These are phyloP conservation scores for Cucumis cinereus DNA, from an alignment of 306 rosid species.

Conservation along the genomic window DNA sequence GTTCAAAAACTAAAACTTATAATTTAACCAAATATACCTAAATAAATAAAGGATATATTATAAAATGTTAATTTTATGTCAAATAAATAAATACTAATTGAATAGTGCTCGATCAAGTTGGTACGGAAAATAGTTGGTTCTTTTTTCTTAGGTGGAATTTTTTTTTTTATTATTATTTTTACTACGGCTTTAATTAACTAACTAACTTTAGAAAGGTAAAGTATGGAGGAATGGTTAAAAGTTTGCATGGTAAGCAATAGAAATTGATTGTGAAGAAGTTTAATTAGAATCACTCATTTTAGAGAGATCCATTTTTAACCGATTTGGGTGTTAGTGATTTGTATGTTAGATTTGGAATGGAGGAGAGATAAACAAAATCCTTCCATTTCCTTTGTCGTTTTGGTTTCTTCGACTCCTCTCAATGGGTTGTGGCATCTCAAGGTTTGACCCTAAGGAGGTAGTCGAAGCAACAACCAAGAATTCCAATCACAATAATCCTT, in stretches of 20 bases:
- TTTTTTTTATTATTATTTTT: no score
- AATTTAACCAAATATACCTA: no score
- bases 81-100: no score
- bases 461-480: not conserved
- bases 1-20: no score
- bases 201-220: not conserved
- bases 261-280: not conserved
- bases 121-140: not conserved
- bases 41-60: no score
- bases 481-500: not conserved
- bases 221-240: not conserved
- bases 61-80: no score
- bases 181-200: not conserved
- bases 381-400: not conserved
- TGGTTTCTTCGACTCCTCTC: not conserved
- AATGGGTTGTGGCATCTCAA: slow-evolving; percentile 68
- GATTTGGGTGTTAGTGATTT: not conserved
- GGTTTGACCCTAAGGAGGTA: not conserved
- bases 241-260: not conserved
- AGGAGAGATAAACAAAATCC: not conserved
- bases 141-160: not conserved
- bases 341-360: not conserved
- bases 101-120: no score
- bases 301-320: not conserved
- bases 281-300: not conserved